Evolutionary conservation across 805 yeast species (phyloP), one percentile per base, ranked within the genome.

Genomic region (Jamesozyma rosinii): DNA sequence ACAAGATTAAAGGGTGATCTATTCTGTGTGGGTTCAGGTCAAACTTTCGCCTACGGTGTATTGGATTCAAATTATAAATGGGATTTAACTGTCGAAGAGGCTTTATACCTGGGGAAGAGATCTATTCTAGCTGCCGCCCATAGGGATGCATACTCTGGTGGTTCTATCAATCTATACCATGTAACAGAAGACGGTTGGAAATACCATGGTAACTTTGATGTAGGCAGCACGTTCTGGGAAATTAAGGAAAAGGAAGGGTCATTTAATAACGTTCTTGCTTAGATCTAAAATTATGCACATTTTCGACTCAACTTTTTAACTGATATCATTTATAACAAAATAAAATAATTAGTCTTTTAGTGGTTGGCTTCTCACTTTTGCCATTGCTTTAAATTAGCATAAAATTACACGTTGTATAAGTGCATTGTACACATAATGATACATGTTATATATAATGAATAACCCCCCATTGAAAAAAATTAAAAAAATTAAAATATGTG

Each of bases 1-100:
- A 83, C 97, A 4, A 79, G 98, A 67, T 71, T 92, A 58, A 81
- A 86, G 63, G 98, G 98, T 44, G 95, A 90, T 60, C 55, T 89
- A 50, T 92, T 92, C 67, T 87, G 96, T 71, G 98, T 92, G 27
- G 98, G 98, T 38, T 90, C 97, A 1, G 98, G 98, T 67, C 98
- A 92, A 70, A 92, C 98, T 1, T 92, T 92, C 68, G 98, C 98
- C 9, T 92, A 92, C 60, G 98, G 98, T 74, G 98, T 92, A 19
- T 72, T 92, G 51, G 98, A 92, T 64, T 78, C 95, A 29, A 89
- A 85, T 55, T 85, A 87, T 67, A 76, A 74, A 55, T 88, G 96
- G 95, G 97, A 92, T 59, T 68, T 92, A 49, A 63, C 86, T 1
- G 90, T 85, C 3, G 97, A 92, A 49, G 97, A 92, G 50, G 97